These are phyloP conservation scores for Zymoseptoria passerinii DNA, from an alignment of 2,329 filamentous ascomycete species.

Conservation along the genomic window DNA sequence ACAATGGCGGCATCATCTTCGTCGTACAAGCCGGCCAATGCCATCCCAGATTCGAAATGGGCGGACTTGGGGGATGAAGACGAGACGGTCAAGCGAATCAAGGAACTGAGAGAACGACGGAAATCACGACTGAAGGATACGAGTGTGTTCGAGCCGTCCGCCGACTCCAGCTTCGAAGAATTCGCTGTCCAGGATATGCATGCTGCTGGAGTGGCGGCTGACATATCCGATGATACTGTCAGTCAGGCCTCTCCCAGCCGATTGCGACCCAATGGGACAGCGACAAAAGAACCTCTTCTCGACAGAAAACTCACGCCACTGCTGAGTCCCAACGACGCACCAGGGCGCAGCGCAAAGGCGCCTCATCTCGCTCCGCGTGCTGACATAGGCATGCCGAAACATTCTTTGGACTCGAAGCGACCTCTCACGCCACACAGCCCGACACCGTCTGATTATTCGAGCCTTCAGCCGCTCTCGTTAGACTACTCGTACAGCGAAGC, in stretches of 20 bases:
- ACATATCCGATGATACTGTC: not conserved
- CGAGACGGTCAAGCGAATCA: constrained; percentile 52
- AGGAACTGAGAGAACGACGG: constrained; percentile 50
- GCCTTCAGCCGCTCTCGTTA: constrained; percentile 19
- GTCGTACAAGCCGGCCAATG: constrained; percentile 15
- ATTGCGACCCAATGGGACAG: not conserved
- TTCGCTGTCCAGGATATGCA: not conserved
- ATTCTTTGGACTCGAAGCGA: constrained; percentile 11
- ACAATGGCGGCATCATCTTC: constrained; percentile 11
- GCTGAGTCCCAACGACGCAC: constrained; percentile 4
- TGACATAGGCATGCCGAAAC: constrained; percentile 3
- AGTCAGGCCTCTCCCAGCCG: not conserved
- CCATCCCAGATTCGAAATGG: constrained; percentile 27
- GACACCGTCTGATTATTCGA: constrained; percentile 14
- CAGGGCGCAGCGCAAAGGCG: constrained; percentile 1
- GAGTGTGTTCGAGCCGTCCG: not conserved
- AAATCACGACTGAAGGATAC: constrained; percentile 44
- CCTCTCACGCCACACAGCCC: constrained; percentile 10
- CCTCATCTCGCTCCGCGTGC: constrained; percentile 3
- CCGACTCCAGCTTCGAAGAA: constrained; percentile 4
- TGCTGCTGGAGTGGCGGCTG: constrained; percentile 6
- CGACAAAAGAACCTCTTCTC: not conserved
- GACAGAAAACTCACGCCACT: not conserved
- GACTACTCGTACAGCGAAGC: constrained; percentile 27
- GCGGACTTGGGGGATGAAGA: constrained; percentile 32